These are phyloP conservation scores for Neofusicoccum parvum DNA, from an alignment of 2,329 filamentous ascomycete genomes.

Conservation along the genomic window DNA sequence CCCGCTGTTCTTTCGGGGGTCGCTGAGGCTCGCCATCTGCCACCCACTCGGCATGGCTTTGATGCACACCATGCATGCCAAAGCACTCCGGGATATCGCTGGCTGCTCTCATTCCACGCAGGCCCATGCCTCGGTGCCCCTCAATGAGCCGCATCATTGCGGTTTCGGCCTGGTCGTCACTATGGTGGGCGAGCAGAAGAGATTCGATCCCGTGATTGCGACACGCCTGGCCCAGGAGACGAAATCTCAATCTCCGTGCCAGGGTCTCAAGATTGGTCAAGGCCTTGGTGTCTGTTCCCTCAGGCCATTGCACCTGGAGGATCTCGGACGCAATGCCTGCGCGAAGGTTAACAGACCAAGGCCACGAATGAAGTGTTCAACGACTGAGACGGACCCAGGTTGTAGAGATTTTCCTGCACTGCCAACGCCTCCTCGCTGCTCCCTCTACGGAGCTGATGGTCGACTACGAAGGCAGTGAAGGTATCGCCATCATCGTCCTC, in stretches of 20 bases:
- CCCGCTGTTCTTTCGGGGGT: slow-evolving; percentile 30
- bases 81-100: slow-evolving; percentile 82
- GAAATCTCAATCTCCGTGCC: slow-evolving; percentile 75
- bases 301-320: slow-evolving; percentile 42
- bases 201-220: slow-evolving; percentile 53
- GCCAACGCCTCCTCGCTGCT: slow-evolving; percentile 58
- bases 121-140: slow-evolving; percentile 68
- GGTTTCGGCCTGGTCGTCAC: slow-evolving; percentile 90
- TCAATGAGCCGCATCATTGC: slow-evolving; percentile 74
- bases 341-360: no score
- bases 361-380: no score
- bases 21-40: slow-evolving; percentile 33
- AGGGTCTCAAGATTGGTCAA: slow-evolving; percentile 71
- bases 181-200: slow-evolving; percentile 81
- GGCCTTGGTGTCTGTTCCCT: slow-evolving; percentile 41
- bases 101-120: slow-evolving; percentile 68
- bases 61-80: slow-evolving; percentile 69
- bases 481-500: slow-evolving; percentile 23
- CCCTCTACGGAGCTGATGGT: slow-evolving; percentile 59
- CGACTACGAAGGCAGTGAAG: slow-evolving; percentile 61
- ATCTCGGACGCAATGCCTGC: slow-evolving; percentile 34
- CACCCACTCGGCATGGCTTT: slow-evolving; percentile 31
- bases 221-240: slow-evolving; percentile 66
- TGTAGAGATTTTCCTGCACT: slow-evolving; percentile 50
- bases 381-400: slow-evolving; percentile 33